Evolutionary conservation across 345 rosid genomes (phyloP), one percentile per base, ranked within the genome.

Genomic region (Erysimum cheiranthoides): DNA sequence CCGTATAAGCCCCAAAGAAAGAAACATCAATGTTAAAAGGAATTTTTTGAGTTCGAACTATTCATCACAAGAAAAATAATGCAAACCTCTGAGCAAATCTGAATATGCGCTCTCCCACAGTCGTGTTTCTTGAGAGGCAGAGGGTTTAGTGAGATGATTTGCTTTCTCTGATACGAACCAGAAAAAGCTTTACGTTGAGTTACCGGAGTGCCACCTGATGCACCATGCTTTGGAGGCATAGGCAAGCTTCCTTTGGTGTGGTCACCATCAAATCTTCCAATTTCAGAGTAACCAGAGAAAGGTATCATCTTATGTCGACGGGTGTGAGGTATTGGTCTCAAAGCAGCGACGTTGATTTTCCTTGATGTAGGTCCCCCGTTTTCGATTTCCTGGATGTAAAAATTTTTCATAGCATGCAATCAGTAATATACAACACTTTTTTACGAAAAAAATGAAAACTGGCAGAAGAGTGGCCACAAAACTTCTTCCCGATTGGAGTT

Each of bases 41-140:
- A 12, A 9, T 10, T 9, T 60, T 61, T 27, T 6, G 14, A 21
- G 30, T 39, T 49, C 9, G 28, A 61, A 27, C 4, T 53, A 58
- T 58, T 72, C 35, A 63, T 51, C 70, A 31, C 39, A 50, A 58
- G 28, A 40, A 56, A 21, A 40, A 8, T 14, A 8, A 51, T 35
- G 70, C 79, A 68, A 79, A 92, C 99, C 99, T 96, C 99, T 47
- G 96, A 83, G 88, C 99, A 96, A 73, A 35, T 89, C 78, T 89
- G 99, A 64, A 96, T 89, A 36, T 95, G 97, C 39, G 96, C 85
- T 87, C 99, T 88, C 35, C 92, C 95, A 85, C 99, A 96, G 43
- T 97, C 97, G 73, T 96, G 99, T 82, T 96, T 96, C 84, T 91
- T 96, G 49, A 96, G 84, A 69, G 99, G 97, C 45, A 92, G 74